Percentiles rank a stretch among this genome's conserved stretches.
Evolutionary conservation across 1,284 basidiomycete species (phyloP).

Genomic region (Paramarasmius palmivorus): DNA sequence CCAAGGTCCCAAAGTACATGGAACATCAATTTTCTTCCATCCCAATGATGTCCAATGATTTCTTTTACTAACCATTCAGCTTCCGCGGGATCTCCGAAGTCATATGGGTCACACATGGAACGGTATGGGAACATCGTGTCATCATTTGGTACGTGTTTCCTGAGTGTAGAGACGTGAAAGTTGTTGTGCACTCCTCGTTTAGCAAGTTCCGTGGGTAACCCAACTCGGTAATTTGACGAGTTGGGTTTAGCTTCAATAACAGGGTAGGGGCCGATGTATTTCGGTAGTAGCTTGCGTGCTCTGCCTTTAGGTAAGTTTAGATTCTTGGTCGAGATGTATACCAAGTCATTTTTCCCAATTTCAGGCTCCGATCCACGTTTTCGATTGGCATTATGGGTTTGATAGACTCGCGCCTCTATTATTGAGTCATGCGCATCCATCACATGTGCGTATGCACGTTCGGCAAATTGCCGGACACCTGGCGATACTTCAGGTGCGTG

Average conservation of each 20-base stretch:
- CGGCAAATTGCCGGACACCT: conserved; percentile 1
- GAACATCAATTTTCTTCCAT: background rate
- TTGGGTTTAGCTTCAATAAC: conserved; percentile 21
- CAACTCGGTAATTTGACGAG: conserved; percentile 26
- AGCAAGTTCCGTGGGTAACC: conserved; percentile 24
- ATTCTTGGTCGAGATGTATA: conserved; percentile 32
- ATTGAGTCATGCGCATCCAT: conserved; percentile 8
- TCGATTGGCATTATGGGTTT: background rate
- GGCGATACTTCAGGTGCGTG: background rate
- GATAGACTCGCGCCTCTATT: background rate
- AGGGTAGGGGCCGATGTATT: conserved; percentile 31
- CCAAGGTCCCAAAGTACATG: background rate
- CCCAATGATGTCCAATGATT: conserved; percentile 3
- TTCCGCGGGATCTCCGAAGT: conserved; percentile 1
- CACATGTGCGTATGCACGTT: conserved; percentile 16
- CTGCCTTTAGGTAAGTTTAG: conserved; percentile 27
- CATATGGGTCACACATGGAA: background rate
- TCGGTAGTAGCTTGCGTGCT: conserved; percentile 26
- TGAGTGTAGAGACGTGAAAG: conserved; percentile 17
- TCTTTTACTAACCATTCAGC: conserved; percentile 2
- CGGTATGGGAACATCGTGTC: background rate
- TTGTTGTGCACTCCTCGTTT: conserved; percentile 19
- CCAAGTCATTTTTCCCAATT: conserved; percentile 21
- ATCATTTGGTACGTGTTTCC: background rate
- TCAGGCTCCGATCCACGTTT: conserved; percentile 14